phyloP scores from a whole-genome alignment of 164 flowering plant genomes.

The Stephania japonica region DNA sequence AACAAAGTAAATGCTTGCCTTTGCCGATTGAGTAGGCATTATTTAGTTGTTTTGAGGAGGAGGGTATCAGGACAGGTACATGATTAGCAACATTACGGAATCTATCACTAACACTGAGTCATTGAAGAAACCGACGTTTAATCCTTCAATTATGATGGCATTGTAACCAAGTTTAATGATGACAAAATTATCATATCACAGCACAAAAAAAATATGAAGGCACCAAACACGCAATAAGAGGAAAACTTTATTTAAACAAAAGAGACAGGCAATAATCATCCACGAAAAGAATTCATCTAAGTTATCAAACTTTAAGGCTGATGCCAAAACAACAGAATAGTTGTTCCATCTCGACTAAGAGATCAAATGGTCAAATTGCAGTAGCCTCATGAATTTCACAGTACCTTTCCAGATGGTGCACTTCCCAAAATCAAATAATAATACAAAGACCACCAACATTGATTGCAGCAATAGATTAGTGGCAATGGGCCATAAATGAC shows the following conservation, averaged over 20 bases:
- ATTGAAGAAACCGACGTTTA: background rate
- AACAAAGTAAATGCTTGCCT: background rate
- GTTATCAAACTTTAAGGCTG: background rate
- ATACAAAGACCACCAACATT: no score
- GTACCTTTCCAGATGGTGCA: background rate
- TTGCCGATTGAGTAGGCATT: no score
- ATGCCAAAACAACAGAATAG: background rate
- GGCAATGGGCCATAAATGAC: background rate
- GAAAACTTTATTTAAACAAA: no score
- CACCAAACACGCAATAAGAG: background rate
- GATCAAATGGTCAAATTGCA: background rate
- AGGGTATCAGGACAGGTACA: no score
- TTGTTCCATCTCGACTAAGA: background rate
- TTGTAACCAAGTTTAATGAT: background rate
- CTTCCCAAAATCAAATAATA: background rate
- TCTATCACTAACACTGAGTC: background rate
- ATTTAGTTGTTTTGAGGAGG: no score
- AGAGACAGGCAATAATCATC: background rate
- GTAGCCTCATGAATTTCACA: background rate
- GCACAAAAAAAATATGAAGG: background rate
- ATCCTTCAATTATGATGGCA: background rate
- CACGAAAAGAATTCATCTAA: background rate
- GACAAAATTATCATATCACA: background rate
- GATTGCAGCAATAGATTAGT: background rate
- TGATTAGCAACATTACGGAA: no score